phyloP scores from a whole-genome alignment of 2,329 filamentous ascomycete species.

The Colletotrichum liriopes region DNA sequence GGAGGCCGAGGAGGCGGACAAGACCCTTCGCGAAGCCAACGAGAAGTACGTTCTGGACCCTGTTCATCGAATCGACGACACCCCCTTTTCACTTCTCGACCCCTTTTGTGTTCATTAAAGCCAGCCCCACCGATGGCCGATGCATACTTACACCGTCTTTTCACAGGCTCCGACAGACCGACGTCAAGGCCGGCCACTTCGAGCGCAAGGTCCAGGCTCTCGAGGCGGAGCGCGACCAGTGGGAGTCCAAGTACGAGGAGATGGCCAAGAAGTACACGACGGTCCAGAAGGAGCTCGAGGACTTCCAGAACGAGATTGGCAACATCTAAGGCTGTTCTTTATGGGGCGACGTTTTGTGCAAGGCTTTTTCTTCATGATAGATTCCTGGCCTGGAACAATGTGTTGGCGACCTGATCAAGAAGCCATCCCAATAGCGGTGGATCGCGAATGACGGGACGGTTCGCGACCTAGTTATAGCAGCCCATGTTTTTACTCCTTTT shows the following conservation, averaged over 20 bases:
- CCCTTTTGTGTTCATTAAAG: constrained; percentile 35
- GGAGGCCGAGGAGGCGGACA: constrained; percentile 96
- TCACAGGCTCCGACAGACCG: constrained; percentile 93
- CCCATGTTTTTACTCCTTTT: constrained; percentile 40
- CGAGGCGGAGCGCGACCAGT: constrained; percentile 91
- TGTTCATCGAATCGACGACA: constrained; percentile 30
- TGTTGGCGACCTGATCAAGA: constrained; percentile 35
- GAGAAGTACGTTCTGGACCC: constrained; percentile 83
- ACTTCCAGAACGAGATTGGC: constrained; percentile 92
- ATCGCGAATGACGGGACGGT: constrained; percentile 38
- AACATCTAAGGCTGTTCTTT: constrained; percentile 78
- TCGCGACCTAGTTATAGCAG: constrained; percentile 39
- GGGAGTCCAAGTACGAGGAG: constrained; percentile 98
- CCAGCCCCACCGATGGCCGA: constrained; percentile 29
- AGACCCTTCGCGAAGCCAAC: constrained; percentile 95
- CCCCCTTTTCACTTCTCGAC: constrained; percentile 23
- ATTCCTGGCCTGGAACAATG: constrained; percentile 37
- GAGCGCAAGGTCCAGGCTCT: constrained; percentile 99
- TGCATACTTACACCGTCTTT: constrained; percentile 42
- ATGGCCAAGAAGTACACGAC: constrained; percentile 90
- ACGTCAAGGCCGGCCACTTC: constrained; percentile 99
- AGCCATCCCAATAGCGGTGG: constrained; percentile 37
- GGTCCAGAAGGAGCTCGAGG: constrained; percentile 91
- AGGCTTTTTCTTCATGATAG: constrained; percentile 33
- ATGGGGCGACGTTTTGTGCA: constrained; percentile 38